These are phyloP conservation scores for Rhododendron williamsianum DNA, from an alignment of 148 eudicot genomes.

Conservation along the genomic window DNA sequence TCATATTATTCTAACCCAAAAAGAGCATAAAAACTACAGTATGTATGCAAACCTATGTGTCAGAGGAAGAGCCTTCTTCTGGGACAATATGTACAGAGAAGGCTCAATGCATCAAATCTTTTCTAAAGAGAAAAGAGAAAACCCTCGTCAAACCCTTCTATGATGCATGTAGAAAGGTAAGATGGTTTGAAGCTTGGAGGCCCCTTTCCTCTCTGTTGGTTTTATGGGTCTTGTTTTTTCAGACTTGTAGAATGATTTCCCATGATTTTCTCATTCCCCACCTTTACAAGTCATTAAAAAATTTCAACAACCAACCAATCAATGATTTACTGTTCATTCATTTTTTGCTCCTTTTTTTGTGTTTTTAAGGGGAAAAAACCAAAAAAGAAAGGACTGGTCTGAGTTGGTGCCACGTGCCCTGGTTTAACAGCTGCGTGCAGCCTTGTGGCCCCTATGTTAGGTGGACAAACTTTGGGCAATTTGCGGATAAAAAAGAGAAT, in stretches of 20 bases:
- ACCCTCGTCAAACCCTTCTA: slow-evolving; percentile 14
- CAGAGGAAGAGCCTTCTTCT: slow-evolving; percentile 17
- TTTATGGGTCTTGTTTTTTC: background rate
- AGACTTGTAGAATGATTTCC: background rate
- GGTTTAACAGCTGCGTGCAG: background rate
- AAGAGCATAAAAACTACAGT: background rate
- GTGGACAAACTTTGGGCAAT: background rate
- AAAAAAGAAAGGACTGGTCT: background rate
- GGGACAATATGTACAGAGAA: slow-evolving; percentile 1
- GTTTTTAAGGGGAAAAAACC: background rate
- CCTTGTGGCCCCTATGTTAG: background rate
- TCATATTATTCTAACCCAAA: slow-evolving; percentile 31
- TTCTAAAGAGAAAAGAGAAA: background rate
- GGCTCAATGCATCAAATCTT: slow-evolving; percentile 6
- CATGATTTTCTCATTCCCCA: slow-evolving; percentile 20
- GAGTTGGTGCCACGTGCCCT: slow-evolving; percentile 11
- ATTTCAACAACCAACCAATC: background rate
- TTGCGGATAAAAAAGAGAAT: background rate
- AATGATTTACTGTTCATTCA: slow-evolving; percentile 3
- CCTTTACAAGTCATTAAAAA: background rate
- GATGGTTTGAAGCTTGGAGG: background rate
- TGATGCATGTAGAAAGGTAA: background rate
- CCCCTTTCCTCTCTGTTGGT: background rate
- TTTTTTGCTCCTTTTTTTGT: background rate
- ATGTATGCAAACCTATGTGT: background rate